A percentile compares a stretch with the other conserved stretches of the same genome.
phyloP scores from a whole-genome alignment of 352 stramenopile genomes.

The Peronospora belbahrii region DNA sequence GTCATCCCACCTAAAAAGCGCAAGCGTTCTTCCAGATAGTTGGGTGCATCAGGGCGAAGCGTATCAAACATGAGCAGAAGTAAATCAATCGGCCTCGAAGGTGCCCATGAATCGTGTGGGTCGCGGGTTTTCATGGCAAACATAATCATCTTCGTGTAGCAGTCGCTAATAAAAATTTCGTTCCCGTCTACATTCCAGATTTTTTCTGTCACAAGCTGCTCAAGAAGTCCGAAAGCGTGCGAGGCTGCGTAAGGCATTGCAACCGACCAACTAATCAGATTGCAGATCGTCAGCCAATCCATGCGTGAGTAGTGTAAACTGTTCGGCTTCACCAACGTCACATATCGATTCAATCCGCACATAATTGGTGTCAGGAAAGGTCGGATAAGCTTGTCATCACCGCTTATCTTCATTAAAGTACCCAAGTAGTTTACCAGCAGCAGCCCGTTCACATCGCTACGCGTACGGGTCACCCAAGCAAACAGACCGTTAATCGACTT shows the following conservation, averaged over 20 bases:
- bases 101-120: slow-evolving; percentile 25
- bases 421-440: slow-evolving; percentile 39
- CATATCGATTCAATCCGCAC: slow-evolving; percentile 37
- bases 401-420: slow-evolving; percentile 50
- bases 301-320: slow-evolving; percentile 33
- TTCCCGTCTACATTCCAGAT: slow-evolving; percentile 49
- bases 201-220: slow-evolving; percentile 44
- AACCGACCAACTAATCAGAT: slow-evolving; percentile 54
- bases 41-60: slow-evolving; percentile 23
- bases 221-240: slow-evolving; percentile 54
- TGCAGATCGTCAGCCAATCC: slow-evolving; percentile 57
- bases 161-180: slow-evolving; percentile 49
- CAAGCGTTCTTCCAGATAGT: slow-evolving; percentile 39
- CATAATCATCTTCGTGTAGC: slow-evolving; percentile 56
- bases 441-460: slow-evolving; percentile 24
- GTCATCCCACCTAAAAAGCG: slow-evolving; percentile 52
- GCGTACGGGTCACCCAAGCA: slow-evolving; percentile 34
- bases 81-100: slow-evolving; percentile 36
- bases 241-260: slow-evolving; percentile 32
- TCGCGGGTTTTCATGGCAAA: slow-evolving; percentile 40
- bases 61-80: slow-evolving; percentile 49
- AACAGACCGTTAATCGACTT: slow-evolving; percentile 60
- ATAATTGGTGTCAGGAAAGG: slow-evolving; percentile 62
- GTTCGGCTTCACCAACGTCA: slow-evolving; percentile 22
- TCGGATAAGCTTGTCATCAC: slow-evolving; percentile 47